Percentiles rank a stretch among this genome's conserved stretches.
Evolutionary conservation across 345 rosid species (phyloP).

Genomic region (Brassica napus): Da-Ae NC_063439.1:16625001-16625500

Average conservation of each 20-base stretch:
- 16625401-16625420: constrained; percentile 8
- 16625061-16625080: not conserved
- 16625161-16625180: constrained; percentile 17
- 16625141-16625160: not conserved
- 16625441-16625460: constrained; percentile 71
- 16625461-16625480: constrained; percentile 64
- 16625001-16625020: not conserved
- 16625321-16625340: not conserved
- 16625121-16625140: constrained; percentile 14
- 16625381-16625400: constrained; percentile 2
- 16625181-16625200: constrained; percentile 6
- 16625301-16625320: constrained; percentile 1
- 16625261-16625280: constrained; percentile 16
- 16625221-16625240: constrained; percentile 1
- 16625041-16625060: not conserved
- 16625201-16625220: not conserved
- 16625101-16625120: constrained; percentile 5
- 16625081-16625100: constrained; percentile 16
- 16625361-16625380: not conserved
- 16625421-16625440: constrained; percentile 78
- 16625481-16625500: not conserved
- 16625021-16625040: not conserved
- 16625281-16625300: constrained; percentile 9
- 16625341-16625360: constrained; percentile 22
- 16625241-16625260: constrained; percentile 9